Base-by-base conservation (phyloP, 1,284 basidiomycete genomes). In the Cystobasidium pallidum region DNA sequence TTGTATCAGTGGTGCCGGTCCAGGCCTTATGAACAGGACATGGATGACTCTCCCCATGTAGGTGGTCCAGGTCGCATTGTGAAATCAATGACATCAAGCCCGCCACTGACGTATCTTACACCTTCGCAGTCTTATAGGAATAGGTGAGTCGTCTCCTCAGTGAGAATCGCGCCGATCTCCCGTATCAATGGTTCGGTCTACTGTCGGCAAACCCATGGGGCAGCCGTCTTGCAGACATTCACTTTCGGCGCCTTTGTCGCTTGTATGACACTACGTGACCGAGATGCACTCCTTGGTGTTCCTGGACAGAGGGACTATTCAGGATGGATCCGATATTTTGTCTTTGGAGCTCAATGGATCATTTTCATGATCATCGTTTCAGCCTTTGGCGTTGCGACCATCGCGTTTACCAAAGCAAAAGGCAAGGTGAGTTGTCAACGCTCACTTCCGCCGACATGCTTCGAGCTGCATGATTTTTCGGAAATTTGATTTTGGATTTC, bases 21-120 rank as follows among this genome's bases (percentile, higher is more conserved):
- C 34, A 19, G 30, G 28, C 32, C 6, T 43, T 17, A 24, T 51
- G 10, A 28, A 36, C 21, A 68, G 39, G 39, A n/a, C 36, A 24
- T 68, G 66, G 66, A 47, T 52, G 26, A 21, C 17, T n/a, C 26
- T 66, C 13, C 47, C 49, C 36, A 66, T 66, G 64, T 66, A 28
- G 49, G 64, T 55, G 11, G 6, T 45, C 36, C 13, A 7, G 6
- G 36, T 39, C 36, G n/a, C 43, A 8, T 45, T 3, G 11, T 45
- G 43, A 19, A 15, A 19, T 15, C 3, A 17, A 11, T 17, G 43
- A 8, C 3, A 15, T 19, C 4, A 45, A 45, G 43, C 8, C 43
- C 3, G 15, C 8, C 4, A 45, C n/a, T 4, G n/a, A 45, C 43
- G n/a, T 45, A 15, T 8, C 43, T 45, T 11, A 19, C 43, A n/a